Evolutionary conservation across 768 basidiomycete species (phyloP), one percentile per base, ranked within the genome.

Genomic region (Cystofilobasidium macerans): DNA sequence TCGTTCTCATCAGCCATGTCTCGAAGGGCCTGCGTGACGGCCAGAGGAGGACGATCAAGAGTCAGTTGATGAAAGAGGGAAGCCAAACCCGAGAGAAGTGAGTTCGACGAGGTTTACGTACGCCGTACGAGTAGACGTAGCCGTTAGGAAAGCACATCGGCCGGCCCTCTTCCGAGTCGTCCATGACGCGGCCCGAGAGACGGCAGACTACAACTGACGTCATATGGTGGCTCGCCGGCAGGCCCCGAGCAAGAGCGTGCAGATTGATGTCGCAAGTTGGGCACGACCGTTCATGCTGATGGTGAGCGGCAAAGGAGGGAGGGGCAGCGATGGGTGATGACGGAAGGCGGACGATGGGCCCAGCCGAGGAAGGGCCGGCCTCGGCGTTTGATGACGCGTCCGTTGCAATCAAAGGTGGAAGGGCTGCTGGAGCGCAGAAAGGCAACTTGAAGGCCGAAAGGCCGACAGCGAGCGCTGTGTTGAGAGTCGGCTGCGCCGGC

Each of bases 201-300:
- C 84, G 78, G 73, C 95, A 98, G 20, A 98, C 93, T 62, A 99
- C 89, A 0, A 89, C 94, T 26, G 91, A 94, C 73, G 94, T 97
- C 45, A 86, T 85, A 74, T 98, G 92, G 77, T 98, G 93, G 70
- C 88, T 89, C 73, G 83, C 85, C 1, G 95, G 93, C 0, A 97
- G 90, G 69, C 91, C 88, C 64, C 81, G 79, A 16, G 88, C 89
- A 11, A 99, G 82, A 12, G 93, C 79, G 28, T 85, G 84, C 45
- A 83, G 80, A 22, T 78, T 78, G 0, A 24, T 8, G 63, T 89
- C 88, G 76, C 95, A 99, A 5, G 89, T 86, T 0, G 95, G 95
- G 75, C 95, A 99, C 72, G 94, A 74, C 22, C 72, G 67, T 35
- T 48, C 69, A 65, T 38, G 72, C 16, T 38, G 30, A 8, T n/a